phyloP scores from a whole-genome alignment of 2,329 filamentous ascomycete species.

The Capronia americana region DNA sequence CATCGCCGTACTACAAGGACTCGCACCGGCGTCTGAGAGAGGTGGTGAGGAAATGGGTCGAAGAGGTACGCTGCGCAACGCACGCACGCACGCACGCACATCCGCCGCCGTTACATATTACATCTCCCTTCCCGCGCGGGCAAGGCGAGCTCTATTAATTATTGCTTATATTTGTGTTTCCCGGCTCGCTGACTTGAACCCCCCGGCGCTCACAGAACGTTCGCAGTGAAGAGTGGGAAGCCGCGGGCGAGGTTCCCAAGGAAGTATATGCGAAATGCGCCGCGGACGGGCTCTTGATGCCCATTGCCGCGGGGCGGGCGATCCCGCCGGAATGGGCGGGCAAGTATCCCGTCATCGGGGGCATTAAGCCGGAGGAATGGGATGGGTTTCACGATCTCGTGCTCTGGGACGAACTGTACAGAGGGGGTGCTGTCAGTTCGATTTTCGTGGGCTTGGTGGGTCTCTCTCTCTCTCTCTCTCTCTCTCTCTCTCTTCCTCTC shows the following conservation, averaged over 20 bases:
- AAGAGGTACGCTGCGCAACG: constrained; percentile 7
- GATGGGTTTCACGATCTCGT: constrained; percentile 7
- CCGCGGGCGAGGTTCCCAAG: constrained; percentile 2
- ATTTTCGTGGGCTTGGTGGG: background rate
- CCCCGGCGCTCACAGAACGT: background rate
- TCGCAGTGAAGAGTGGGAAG: constrained; percentile 7
- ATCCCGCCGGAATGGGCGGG: background rate
- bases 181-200: no score
- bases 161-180: no score
- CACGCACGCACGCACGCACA: no score
- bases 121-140: background rate
- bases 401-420: constrained; percentile 5
- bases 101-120: background rate
- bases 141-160: no score
- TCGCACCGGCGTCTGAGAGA: background rate
- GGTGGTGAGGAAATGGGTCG: constrained; percentile 1
- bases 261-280: constrained; percentile 8
- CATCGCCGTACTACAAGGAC: constrained; percentile 8
- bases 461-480: background rate
- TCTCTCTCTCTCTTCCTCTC: background rate
- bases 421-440: background rate
- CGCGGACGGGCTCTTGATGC: constrained; percentile 3
- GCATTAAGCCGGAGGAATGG: constrained; percentile 5
- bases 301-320: background rate
- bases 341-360: constrained; percentile 2